Evolutionary conservation across 2,329 filamentous ascomycete genomes (phyloP), one percentile per base, ranked within the genome.

Genomic region (Colletotrichum caudatum): DNA sequence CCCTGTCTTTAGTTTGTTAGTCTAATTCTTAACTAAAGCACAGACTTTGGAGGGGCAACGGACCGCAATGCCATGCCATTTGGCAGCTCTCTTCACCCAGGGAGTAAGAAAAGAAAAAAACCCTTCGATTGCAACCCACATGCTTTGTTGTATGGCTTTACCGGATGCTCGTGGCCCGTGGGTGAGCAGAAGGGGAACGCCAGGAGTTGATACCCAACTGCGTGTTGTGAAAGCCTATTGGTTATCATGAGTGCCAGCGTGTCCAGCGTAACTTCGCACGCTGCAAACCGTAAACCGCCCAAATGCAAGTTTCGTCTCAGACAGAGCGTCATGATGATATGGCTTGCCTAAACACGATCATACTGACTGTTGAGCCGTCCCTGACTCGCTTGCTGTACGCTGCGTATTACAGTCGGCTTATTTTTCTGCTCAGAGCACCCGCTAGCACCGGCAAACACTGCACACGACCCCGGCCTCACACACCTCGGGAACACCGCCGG

Each of bases 131-230:
- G 20, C 20, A 20, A 37, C 29, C 54, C 35, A n/a, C 59, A 50
- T 64, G 11, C 46, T 35, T 33, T n/a, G 46, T 56, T 64, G 46
- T 23, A 46, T 51, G 41, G 20, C 54, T 60, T 69, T 60, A 26
- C 64, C 66, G 37, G 59, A 69, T 64, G 64, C 64, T 60, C 23
- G 59, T 26, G 33, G 58, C 64, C 56, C 23, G 65, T 26, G 33
- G 51, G 44, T 11, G n/a, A n/a, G 33, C 53, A 33, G 12, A 18
- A 53, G 37, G 5, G 26, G 8, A 16, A 39, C 14, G 6, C 48
- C 37, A 9, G 29, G 46, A 37, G 12, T 62, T 11, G 23, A 48
- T 29, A 59, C 18, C 18, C 39, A 33, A 33, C 54, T 29, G 23
- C 20, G 44, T 64, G 46, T 46, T 58, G 33, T 54, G 65, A n/a